phyloP scores from a whole-genome alignment of 257 asterid species.

The Primulina huaijiensis region DNA sequence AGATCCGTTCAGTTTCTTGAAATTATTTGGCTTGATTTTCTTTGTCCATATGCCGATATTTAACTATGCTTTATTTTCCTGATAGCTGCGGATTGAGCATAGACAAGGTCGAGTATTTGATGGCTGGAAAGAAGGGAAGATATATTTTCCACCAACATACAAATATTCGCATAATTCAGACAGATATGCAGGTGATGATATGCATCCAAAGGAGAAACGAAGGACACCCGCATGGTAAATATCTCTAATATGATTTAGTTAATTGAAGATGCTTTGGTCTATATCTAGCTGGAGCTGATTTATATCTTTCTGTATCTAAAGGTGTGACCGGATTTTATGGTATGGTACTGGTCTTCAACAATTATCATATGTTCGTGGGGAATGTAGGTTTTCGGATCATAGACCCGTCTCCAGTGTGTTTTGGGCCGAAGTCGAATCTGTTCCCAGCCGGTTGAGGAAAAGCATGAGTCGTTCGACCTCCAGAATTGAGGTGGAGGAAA shows the following conservation, averaged over 20 bases:
- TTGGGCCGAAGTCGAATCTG: constrained; percentile 93
- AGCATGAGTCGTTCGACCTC: constrained; percentile 88
- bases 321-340: constrained; percentile 98
- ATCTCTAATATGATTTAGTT: background rate
- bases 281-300: constrained; percentile 25
- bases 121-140: constrained; percentile 97
- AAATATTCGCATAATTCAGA: constrained; percentile 93
- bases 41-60: constrained; percentile 4
- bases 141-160: constrained; percentile 95
- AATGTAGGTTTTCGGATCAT: constrained; percentile 91
- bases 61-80: constrained; percentile 23
- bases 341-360: constrained; percentile 90
- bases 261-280: background rate
- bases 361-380: constrained; percentile 79
- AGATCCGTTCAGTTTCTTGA: background rate
- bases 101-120: constrained; percentile 89
- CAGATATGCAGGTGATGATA: constrained; percentile 88
- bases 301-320: constrained; percentile 28
- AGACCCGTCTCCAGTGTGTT: constrained; percentile 92
- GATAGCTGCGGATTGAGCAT: constrained; percentile 81
- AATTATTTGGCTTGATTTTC: background rate
- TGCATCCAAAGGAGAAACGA: constrained; percentile 95
- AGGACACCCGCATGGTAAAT: constrained; percentile 96
- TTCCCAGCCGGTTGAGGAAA: constrained; percentile 82
- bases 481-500: constrained; percentile 84